phyloP scores from a whole-genome alignment of 1,284 basidiomycete species.

The Coniferiporia weirii region DNA sequence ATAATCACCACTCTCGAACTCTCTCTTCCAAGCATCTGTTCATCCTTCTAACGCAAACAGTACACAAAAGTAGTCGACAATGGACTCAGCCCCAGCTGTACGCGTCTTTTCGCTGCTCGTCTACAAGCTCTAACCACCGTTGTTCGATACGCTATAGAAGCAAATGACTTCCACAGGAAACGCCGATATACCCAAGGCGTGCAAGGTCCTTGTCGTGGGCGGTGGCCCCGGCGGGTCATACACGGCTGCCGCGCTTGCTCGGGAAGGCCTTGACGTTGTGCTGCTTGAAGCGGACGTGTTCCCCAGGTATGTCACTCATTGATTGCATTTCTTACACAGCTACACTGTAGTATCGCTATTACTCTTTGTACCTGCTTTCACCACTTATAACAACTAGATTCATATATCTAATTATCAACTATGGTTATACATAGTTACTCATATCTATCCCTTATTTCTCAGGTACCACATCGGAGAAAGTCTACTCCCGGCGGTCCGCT shows the following conservation, averaged over 20 bases:
- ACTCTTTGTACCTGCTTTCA: no score
- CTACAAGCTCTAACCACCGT: neutral
- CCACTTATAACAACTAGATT: no score
- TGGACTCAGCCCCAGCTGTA: neutral
- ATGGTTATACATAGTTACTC: no score
- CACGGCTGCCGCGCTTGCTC: slow-evolving; percentile 58
- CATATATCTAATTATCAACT: neutral
- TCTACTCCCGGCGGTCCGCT: slow-evolving; percentile 54
- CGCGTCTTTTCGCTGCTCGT: neutral
- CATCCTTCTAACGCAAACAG: no score
- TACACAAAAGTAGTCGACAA: no score
- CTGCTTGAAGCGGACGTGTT: slow-evolving; percentile 65
- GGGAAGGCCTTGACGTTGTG: slow-evolving; percentile 67
- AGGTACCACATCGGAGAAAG: slow-evolving; percentile 69
- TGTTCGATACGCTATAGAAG: neutral
- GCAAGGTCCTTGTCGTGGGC: slow-evolving; percentile 38
- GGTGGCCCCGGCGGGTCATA: slow-evolving; percentile 70
- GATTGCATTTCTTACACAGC: no score
- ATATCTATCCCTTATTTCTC: no score
- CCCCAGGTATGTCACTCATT: slow-evolving; percentile 42
- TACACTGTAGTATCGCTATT: no score
- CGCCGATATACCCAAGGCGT: neutral
- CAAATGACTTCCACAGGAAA: neutral
- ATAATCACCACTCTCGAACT: no score
- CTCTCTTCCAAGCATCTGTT: no score